phyloP scores from a whole-genome alignment of 2,329 filamentous ascomycete genomes.

The Penicillium hesseltinei region DNA sequence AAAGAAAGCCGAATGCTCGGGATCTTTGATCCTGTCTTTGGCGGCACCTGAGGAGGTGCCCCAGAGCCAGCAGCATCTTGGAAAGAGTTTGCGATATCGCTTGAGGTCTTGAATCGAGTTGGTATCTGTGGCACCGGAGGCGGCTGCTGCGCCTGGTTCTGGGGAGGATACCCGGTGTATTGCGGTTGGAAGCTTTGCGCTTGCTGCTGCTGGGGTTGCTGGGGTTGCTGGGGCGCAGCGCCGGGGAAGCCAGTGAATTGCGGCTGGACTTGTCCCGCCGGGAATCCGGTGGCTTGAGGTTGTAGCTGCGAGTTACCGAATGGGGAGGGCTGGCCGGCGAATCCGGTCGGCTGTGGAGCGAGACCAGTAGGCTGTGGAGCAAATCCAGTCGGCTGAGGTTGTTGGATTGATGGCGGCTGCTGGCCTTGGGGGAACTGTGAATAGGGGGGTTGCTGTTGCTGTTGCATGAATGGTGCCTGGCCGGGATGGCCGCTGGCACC shows the following conservation, averaged over 20 bases:
- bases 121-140: constrained; percentile 37
- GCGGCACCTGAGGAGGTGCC: constrained; percentile 60
- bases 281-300: constrained; percentile 68
- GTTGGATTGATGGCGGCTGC: constrained; percentile 55
- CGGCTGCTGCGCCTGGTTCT: constrained; percentile 36
- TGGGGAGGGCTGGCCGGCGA: constrained; percentile 54
- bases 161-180: constrained; percentile 57
- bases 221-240: constrained; percentile 20
- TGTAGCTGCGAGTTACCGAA: constrained; percentile 57
- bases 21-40: constrained; percentile 69
- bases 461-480: constrained; percentile 57
- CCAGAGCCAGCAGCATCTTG: constrained; percentile 40
- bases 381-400: constrained; percentile 52
- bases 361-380: constrained; percentile 50
- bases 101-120: constrained; percentile 61
- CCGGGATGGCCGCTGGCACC: constrained; percentile 71
- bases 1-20: constrained; percentile 93
- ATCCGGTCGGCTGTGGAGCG: constrained; percentile 55
- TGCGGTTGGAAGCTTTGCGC: constrained; percentile 49
- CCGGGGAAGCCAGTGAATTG: constrained; percentile 52
- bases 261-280: constrained; percentile 46
- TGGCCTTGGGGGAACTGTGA: constrained; percentile 41
- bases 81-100: constrained; percentile 65
- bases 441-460: constrained; percentile 40
- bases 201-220: constrained; percentile 45